These are phyloP conservation scores for Aegilops speltoides DNA, from an alignment of 176 grass and related monocot species.

Conservation along the genomic window DNA sequence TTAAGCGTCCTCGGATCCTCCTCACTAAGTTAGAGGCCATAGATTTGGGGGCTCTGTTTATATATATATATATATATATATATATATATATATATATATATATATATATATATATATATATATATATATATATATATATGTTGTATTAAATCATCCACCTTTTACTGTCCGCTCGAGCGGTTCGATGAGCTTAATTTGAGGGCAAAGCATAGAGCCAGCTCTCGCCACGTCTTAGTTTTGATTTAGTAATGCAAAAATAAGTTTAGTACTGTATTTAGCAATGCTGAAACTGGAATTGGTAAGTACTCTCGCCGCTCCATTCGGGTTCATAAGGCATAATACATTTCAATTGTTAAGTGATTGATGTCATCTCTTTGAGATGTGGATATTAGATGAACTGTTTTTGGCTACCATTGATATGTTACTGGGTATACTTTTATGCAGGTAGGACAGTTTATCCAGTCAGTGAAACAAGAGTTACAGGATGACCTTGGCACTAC, in stretches of 20 bases:
- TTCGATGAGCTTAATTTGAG: not conserved
- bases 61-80: too few species aligned
- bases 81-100: too few species aligned
- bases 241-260: not conserved
- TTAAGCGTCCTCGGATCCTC: not conserved
- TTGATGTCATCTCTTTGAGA: not conserved
- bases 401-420: conserved; percentile 2
- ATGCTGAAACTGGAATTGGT: too few species aligned
- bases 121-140: too few species aligned
- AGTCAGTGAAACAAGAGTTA: conserved; percentile 47
- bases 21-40: not conserved
- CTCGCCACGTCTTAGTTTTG: too few species aligned
- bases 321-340: too few species aligned
- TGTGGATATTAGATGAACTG: not conserved
- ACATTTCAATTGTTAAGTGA: not conserved
- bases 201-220: not conserved
- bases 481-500: conserved; percentile 31
- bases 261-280: not conserved
- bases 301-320: too few species aligned
- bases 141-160: not conserved
- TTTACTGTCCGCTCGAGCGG: not conserved
- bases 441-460: conserved; percentile 67
- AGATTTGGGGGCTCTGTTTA: not conserved
- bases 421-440: conserved; percentile 4
- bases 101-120: too few species aligned